These are phyloP conservation scores for Dactylis glomerata DNA, from an alignment of 176 grass and related monocot species.

Conservation along the genomic window DNA sequence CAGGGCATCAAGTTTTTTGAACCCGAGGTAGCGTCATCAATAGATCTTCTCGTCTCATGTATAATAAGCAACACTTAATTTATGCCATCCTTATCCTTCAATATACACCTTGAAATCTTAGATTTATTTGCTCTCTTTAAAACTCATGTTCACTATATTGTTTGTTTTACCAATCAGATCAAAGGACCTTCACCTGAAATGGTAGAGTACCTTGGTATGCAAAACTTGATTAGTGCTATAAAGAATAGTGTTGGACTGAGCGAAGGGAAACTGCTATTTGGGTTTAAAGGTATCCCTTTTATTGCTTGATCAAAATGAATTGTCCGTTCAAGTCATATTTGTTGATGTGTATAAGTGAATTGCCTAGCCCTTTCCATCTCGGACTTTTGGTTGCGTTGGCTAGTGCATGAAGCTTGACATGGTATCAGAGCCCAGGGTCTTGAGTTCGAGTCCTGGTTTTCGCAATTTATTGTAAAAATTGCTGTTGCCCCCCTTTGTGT, in stretches of 20 bases:
- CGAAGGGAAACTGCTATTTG: slow-evolving; percentile 90
- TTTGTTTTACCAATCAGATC: slow-evolving; percentile 62
- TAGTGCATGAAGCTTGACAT: too few relatives aligned
- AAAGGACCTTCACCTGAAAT: slow-evolving; percentile 94
- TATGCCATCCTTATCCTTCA: slow-evolving; percentile 15
- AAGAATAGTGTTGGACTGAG: slow-evolving; percentile 58
- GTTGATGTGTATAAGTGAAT: too few relatives aligned
- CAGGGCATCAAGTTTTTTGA: slow-evolving; percentile 99
- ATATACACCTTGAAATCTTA: not conserved
- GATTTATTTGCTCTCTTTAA: slow-evolving; percentile 1
- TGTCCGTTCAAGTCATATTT: slow-evolving; percentile 3
- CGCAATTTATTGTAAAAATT: too few relatives aligned
- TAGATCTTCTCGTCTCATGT: slow-evolving; percentile 28
- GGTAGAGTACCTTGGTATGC: slow-evolving; percentile 88
- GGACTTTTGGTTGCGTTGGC: too few relatives aligned
- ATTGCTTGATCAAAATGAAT: slow-evolving; percentile 2
- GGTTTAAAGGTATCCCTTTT: slow-evolving; percentile 56
- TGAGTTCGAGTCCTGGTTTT: too few relatives aligned
- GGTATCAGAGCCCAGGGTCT: too few relatives aligned
- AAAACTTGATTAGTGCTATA: slow-evolving; percentile 79
- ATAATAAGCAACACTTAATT: slow-evolving; percentile 31
- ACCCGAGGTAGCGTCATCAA: slow-evolving; percentile 70
- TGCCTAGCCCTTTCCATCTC: too few relatives aligned
- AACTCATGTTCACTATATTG: slow-evolving; percentile 20
- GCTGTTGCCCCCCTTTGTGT: too few relatives aligned